phyloP scores from a whole-genome alignment of 2,329 filamentous ascomycete species.

The Colletotrichum navitas region DNA sequence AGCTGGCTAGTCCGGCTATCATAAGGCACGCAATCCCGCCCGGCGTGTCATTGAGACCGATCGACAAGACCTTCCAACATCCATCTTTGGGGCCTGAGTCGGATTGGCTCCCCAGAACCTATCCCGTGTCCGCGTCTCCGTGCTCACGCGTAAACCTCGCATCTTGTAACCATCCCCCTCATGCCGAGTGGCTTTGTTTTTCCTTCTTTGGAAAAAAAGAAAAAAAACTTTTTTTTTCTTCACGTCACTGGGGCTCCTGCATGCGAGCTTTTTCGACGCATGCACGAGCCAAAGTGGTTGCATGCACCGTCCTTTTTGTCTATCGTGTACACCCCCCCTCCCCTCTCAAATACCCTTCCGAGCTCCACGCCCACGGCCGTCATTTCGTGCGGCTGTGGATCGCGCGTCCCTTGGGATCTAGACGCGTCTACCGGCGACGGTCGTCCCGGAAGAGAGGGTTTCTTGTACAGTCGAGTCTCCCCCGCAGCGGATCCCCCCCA shows the following conservation, averaged over 20 bases:
- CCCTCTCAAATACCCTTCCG: not conserved
- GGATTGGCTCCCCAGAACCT: not conserved
- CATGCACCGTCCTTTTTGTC: conserved; percentile 21
- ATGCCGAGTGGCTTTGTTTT: not conserved
- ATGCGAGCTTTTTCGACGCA: conserved; percentile 31
- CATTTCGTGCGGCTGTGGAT: conserved; percentile 26
- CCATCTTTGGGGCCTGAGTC: not conserved
- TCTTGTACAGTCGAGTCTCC: conserved; percentile 11
- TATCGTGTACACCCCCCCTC: not conserved
- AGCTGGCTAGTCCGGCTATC: conserved; percentile 1
- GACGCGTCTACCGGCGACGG: conserved; percentile 30
- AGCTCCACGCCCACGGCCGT: conserved; percentile 13
- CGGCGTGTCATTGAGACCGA: conserved; percentile 7
- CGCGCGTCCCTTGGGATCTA: conserved; percentile 10
- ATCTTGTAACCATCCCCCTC: conserved; percentile 10
- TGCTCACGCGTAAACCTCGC: conserved; percentile 26
- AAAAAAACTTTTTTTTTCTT: not conserved
- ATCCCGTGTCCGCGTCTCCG: conserved; percentile 12
- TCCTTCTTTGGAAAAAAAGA: no score
- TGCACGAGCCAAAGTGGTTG: conserved; percentile 36
- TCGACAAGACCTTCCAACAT: conserved; percentile 16
- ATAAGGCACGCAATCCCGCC: conserved; percentile 8
- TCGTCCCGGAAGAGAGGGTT: conserved; percentile 26
- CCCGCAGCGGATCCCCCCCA: conserved; percentile 30
- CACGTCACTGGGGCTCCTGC: conserved; percentile 19